Base-by-base conservation (phyloP, 345 rosid genomes). In the Citrus glauca region DNA sequence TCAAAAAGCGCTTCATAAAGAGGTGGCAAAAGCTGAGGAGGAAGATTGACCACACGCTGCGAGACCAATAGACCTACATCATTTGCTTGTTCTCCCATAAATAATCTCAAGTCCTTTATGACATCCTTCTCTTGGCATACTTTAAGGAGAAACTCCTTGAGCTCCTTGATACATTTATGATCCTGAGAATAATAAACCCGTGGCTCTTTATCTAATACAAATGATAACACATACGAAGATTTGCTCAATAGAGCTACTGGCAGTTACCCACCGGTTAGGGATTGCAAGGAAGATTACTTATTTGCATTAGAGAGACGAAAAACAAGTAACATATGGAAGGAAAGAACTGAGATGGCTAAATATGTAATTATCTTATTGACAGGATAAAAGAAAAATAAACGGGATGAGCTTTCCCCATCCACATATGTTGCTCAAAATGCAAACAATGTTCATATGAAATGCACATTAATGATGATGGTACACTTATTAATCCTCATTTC, bases 21-120 rank as follows among this genome's bases (percentile, higher is more conserved):
- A 20, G 92, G 97, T 33, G 97, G 94, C 85, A 94, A 83, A 83
- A 96, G 97, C 82, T 96, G 93, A 53, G 92, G 93, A 78, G 98
- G 98, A 71, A 96, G 90, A 85, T 94, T 96, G 79, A 84, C 85
- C 80, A 94, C 94, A 30, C 88, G 90, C 80, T 91, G 98, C 69
- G 98, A 96, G 74, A 96, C 95, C 86, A 96, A 83, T 30, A 96
- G 87, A 82, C 92, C 97, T 55, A 87, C 89, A 72, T 72, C 53
- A 14, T 77, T 79, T 55, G 92, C 82, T 78, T 87, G 81, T 71
- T 92, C 91, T 79, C 82, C 90, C 77, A 89, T 77, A 30, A 94
- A 81, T 60, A 83, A 32, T 82, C 84, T 85, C 69, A 96, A 78
- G 70, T 86, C 78, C 56, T 69, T 81, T 17, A 32, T 75, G 53